These are phyloP conservation scores for Pythium diclinum DNA, from an alignment of 352 stramenopile genomes.

Conservation along the genomic window DNA sequence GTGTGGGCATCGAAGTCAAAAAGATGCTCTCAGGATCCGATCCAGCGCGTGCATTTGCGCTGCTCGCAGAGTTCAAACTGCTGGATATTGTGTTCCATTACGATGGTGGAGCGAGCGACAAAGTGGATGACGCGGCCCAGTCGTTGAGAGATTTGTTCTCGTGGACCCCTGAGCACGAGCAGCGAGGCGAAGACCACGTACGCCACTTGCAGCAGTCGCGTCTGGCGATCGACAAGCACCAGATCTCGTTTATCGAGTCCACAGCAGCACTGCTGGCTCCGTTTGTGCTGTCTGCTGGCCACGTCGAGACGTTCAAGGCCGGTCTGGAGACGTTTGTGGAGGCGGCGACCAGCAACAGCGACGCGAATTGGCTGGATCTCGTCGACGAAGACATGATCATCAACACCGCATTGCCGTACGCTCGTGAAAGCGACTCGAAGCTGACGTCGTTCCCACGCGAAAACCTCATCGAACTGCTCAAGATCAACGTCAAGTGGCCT, in stretches of 20 bases:
- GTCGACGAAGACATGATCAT: slow-evolving; percentile 38
- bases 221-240: slow-evolving; percentile 32
- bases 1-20: slow-evolving; percentile 85
- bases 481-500: slow-evolving; percentile 72
- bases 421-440: slow-evolving; percentile 29
- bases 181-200: slow-evolving; percentile 33
- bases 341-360: slow-evolving; percentile 11
- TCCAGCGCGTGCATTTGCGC: slow-evolving; percentile 49
- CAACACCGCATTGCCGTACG: slow-evolving; percentile 36
- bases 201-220: slow-evolving; percentile 52
- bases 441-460: slow-evolving; percentile 29
- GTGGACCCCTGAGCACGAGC: slow-evolving; percentile 27
- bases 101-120: background rate
- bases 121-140: background rate
- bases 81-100: slow-evolving; percentile 72
- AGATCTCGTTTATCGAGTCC: slow-evolving; percentile 60
- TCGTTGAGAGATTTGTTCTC: slow-evolving; percentile 14
- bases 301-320: background rate
- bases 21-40: slow-evolving; percentile 75
- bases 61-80: slow-evolving; percentile 57
- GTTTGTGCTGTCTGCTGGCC: slow-evolving; percentile 35
- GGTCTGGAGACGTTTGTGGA: slow-evolving; percentile 21
- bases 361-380: slow-evolving; percentile 5
- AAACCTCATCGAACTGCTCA: slow-evolving; percentile 68
- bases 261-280: slow-evolving; percentile 50